Evolutionary conservation across 78 protist species (phyloP).

Genomic region (Isochrysis galbana): DNA sequence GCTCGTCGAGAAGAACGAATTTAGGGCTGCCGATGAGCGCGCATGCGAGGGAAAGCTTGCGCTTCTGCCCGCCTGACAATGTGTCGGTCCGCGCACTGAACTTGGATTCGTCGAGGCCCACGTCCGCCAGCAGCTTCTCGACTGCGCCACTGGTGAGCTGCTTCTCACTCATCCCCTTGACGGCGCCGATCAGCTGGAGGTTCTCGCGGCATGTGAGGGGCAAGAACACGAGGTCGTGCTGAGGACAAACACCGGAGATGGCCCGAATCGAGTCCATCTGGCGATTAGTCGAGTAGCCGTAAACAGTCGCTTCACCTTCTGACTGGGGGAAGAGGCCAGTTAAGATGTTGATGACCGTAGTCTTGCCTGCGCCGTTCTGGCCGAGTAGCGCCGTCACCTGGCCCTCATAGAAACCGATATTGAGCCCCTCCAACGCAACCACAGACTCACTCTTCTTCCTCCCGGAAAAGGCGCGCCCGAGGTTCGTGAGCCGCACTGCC

Average conservation of each 20-base stretch:
- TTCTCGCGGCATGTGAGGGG: conserved; percentile 73
- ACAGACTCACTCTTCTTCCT: neutral
- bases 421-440: neutral
- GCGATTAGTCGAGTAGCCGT: neutral
- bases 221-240: conserved; percentile 70
- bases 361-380: conserved; percentile 68
- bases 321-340: conserved; percentile 72
- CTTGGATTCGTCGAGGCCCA: neutral
- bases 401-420: neutral
- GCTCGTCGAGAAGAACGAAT: conserved; percentile 52
- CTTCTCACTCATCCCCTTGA: conserved; percentile 54
- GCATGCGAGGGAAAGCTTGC: conserved; percentile 76
- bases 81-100: neutral
- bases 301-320: neutral
- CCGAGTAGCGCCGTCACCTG: conserved; percentile 19
- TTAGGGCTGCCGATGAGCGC: conserved; percentile 70
- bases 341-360: conserved; percentile 79
- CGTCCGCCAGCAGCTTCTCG: neutral
- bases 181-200: conserved; percentile 69
- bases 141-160: neutral
- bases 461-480: neutral
- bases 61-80: conserved; percentile 78
- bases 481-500: neutral
- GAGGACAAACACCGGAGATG: conserved; percentile 83
- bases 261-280: conserved; percentile 48